Conservation (phyloP, 805 yeast species). For the Clavispora asparagi region DNA sequence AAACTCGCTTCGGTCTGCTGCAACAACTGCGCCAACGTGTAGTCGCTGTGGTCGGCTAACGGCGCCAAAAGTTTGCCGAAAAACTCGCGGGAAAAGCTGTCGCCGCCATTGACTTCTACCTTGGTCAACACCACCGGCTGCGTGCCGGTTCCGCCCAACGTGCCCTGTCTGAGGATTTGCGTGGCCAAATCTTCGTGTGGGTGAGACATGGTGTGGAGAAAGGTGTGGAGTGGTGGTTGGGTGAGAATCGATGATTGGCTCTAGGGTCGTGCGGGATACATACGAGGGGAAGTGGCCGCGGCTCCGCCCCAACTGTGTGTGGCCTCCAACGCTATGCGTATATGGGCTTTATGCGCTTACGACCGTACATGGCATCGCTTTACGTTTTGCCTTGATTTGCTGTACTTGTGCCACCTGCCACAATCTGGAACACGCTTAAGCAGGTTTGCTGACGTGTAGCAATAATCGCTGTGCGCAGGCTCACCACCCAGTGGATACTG, state of each 20-base stretch:
- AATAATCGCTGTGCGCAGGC: no score
- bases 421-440: no score
- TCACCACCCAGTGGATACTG: no score
- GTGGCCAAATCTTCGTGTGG: conserved; percentile 4
- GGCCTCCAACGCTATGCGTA: no score
- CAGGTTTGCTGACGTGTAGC: no score
- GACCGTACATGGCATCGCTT: no score
- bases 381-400: no score
- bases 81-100: conserved; percentile 40
- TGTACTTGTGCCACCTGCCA: no score
- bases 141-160: conserved; percentile 24
- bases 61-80: conserved; percentile 44
- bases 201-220: not conserved
- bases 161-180: conserved; percentile 23
- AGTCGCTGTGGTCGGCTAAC: conserved; percentile 34
- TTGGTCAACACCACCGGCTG: conserved; percentile 33
- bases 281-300: no score
- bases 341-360: no score
- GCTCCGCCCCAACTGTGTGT: no score
- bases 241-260: not conserved
- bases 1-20: conserved; percentile 26
- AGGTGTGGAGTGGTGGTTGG: not conserved
- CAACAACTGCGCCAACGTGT: conserved; percentile 39
- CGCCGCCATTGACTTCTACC: conserved; percentile 40
- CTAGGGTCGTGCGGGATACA: not conserved